phyloP scores from a whole-genome alignment of 179 eudicot genomes.

The Actinidia polygama region DNA sequence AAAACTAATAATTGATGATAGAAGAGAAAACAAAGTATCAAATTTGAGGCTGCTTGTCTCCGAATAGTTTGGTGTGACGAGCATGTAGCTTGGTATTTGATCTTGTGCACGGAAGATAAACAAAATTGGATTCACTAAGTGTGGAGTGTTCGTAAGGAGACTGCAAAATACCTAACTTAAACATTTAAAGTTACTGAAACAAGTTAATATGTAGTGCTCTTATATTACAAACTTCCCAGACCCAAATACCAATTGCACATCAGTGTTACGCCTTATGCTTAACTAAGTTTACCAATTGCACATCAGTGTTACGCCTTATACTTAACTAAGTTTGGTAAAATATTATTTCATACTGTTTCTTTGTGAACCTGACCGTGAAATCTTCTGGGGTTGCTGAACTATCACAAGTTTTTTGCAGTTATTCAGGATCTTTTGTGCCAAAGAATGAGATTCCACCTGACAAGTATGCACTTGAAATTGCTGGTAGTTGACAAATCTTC shows the following conservation, averaged over 20 bases:
- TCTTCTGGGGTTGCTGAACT: background rate
- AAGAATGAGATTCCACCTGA: slow-evolving; percentile 72
- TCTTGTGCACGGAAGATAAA: background rate
- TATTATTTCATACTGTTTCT: background rate
- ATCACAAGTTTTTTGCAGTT: slow-evolving; percentile 41
- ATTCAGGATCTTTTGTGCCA: slow-evolving; percentile 79
- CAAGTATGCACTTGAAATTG: slow-evolving; percentile 77
- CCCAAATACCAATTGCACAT: background rate
- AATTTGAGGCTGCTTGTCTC: background rate
- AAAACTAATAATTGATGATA: background rate
- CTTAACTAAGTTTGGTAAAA: background rate
- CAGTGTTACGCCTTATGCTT: background rate
- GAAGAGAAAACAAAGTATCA: background rate
- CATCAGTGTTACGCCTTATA: background rate
- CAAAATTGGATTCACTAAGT: background rate
- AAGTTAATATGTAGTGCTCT: background rate
- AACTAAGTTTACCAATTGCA: background rate
- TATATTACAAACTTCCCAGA: background rate
- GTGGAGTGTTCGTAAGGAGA: background rate
- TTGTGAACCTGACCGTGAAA: background rate
- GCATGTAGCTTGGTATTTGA: background rate
- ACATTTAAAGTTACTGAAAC: background rate
- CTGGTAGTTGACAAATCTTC: slow-evolving; percentile 52
- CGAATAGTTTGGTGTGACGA: background rate
- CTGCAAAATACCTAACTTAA: background rate